Percentiles rank a stretch among this genome's conserved stretches.
phyloP scores from a whole-genome alignment of 176 grass and related monocot genomes.

The Luzula sylvatica region DNA sequence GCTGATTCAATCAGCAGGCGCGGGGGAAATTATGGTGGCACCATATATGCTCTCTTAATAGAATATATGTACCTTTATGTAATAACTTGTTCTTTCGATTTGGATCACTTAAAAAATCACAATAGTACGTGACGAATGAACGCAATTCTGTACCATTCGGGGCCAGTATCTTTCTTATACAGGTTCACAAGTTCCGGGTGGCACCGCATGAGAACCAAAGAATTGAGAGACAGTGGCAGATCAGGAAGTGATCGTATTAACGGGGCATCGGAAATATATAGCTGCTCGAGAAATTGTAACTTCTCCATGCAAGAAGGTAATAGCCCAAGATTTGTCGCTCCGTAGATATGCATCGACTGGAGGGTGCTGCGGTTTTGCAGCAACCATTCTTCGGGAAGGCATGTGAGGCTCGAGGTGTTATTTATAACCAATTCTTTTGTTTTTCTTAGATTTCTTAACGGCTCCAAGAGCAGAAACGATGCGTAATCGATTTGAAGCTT shows the following conservation, averaged over 20 bases:
- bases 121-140: neutral
- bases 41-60: too few relatives aligned
- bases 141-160: neutral
- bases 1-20: too few relatives aligned
- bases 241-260: too few relatives aligned
- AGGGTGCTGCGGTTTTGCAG: neutral
- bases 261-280: neutral
- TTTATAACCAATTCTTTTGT: neutral
- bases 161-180: too few relatives aligned
- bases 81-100: too few relatives aligned
- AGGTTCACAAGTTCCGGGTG: too few relatives aligned
- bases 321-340: neutral
- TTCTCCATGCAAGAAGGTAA: neutral
- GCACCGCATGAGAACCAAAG: too few relatives aligned
- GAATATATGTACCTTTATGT: too few relatives aligned
- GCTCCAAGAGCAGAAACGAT: slow-evolving; percentile 2
- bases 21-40: too few relatives aligned
- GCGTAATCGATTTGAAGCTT: slow-evolving; percentile 24
- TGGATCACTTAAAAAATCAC: too few relatives aligned
- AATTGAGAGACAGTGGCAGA: too few relatives aligned
- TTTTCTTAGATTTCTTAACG: neutral
- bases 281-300: neutral
- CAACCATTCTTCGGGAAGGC: slow-evolving; percentile 7
- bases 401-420: neutral
- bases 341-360: neutral